Evolutionary conservation across 163 green algal species (phyloP).

Genomic region (Trebouxiophyceae sp.): DNA sequence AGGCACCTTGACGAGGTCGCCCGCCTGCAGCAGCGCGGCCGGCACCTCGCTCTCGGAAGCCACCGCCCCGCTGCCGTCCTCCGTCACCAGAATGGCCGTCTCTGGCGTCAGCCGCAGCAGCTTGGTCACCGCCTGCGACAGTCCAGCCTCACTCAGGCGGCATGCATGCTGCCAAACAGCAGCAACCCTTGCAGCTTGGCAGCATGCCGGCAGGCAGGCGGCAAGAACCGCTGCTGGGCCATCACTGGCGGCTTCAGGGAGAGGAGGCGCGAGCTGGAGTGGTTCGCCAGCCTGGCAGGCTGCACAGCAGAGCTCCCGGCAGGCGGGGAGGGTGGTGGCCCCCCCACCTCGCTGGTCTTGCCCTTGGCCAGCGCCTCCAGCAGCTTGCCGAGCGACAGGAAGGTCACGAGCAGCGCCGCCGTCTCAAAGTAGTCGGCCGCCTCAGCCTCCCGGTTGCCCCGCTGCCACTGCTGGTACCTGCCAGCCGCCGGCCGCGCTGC

Average conservation of each 20-base stretch:
- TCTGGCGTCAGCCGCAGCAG: slow-evolving; percentile 72
- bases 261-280: no score
- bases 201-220: no score
- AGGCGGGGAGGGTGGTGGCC: no score
- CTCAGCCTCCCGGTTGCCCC: slow-evolving; percentile 17
- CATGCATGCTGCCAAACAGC: no score
- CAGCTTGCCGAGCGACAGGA: slow-evolving; percentile 79
- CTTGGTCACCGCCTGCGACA: slow-evolving; percentile 69
- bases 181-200: slow-evolving; percentile 80
- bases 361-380: slow-evolving; percentile 8
- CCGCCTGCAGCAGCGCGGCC: slow-evolving; percentile 67
- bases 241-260: slow-evolving; percentile 85
- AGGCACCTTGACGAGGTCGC: slow-evolving; percentile 69
- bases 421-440: slow-evolving; percentile 95
- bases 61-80: slow-evolving; percentile 27
- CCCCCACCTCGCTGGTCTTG: slow-evolving; percentile 3
- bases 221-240: no score
- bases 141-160: no score
- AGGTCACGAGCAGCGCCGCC: slow-evolving; percentile 91
- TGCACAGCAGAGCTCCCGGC: no score
- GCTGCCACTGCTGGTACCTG: neutral
- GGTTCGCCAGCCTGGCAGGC: no score
- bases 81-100: slow-evolving; percentile 40
- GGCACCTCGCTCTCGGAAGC: slow-evolving; percentile 49
- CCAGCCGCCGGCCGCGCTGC: no score